Conservation (phyloP, 805 yeast species). For the Zygoascus biomembranicola region DNA sequence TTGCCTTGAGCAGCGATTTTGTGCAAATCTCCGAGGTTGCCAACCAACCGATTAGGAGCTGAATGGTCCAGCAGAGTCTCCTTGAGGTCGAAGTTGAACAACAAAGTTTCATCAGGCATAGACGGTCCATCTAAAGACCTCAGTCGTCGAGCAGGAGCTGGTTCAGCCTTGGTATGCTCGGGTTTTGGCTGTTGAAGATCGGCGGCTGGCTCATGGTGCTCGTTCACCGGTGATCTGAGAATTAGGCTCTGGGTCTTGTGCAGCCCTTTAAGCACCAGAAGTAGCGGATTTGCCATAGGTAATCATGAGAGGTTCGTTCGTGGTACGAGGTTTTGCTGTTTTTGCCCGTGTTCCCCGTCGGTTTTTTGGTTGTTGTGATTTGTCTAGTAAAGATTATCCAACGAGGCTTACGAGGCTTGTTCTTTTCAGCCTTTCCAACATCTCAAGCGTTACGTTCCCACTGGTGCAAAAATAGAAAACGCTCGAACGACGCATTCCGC, state of each 20-base stretch:
- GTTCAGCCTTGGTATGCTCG: neutral
- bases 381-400: too few species aligned
- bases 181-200: neutral
- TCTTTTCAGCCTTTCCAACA: neutral
- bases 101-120: neutral
- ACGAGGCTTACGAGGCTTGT: too few species aligned
- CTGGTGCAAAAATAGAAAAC: too few species aligned
- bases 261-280: constrained; percentile 15
- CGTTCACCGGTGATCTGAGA: neutral
- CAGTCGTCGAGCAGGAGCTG: neutral
- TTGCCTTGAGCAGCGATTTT: neutral
- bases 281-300: constrained; percentile 16
- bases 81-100: constrained; percentile 2
- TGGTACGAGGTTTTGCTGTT: too few species aligned
- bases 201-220: neutral
- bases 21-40: neutral
- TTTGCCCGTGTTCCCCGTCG: too few species aligned
- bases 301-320: neutral
- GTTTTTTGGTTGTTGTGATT: too few species aligned
- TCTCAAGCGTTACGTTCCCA: neutral
- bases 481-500: neutral
- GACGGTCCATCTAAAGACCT: neutral
- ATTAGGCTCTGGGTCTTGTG: constrained; percentile 11
- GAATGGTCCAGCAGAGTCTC: neutral
- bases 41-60: neutral